A percentile compares a stretch with the other conserved stretches of the same genome.
Evolutionary conservation across 23 red algal species (phyloP).

Genomic region (Gracilaria vermiculophylla): DNA sequence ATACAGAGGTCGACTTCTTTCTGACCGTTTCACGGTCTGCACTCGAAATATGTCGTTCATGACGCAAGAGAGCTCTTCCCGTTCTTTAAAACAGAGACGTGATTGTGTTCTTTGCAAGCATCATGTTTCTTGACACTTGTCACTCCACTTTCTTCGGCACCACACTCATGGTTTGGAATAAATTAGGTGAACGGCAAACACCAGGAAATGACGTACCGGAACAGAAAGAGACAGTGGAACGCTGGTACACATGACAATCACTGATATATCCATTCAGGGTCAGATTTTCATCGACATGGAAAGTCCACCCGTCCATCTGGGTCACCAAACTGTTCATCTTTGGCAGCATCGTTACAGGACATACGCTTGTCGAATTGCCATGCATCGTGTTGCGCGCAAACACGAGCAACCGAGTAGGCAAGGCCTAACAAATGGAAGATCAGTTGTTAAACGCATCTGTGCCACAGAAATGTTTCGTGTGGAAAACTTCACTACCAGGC

Average conservation of each 20-base stretch:
- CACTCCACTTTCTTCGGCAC: neutral
- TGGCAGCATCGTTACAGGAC: neutral
- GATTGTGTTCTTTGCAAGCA: neutral
- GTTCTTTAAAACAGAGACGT: neutral
- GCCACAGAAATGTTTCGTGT: neutral
- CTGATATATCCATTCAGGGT: neutral
- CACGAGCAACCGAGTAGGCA: neutral
- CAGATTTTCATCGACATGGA: neutral
- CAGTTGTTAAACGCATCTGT: neutral
- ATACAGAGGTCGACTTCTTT: neutral
- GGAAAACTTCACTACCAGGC: too few species aligned
- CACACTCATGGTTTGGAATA: conserved; percentile 2
- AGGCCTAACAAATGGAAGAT: neutral
- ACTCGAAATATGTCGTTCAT: neutral
- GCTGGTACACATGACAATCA: neutral
- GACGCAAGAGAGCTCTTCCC: neutral
- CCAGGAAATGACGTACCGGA: neutral
- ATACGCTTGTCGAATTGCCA: neutral
- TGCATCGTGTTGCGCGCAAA: neutral
- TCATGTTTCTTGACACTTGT: neutral
- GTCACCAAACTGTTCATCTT: neutral
- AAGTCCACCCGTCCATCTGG: neutral
- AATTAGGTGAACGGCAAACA: neutral
- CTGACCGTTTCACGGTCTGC: neutral
- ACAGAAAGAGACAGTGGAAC: neutral